A percentile compares a stretch with the other conserved stretches of the same genome.
Evolutionary conservation across 2,329 filamentous ascomycete species (phyloP).

Genomic region (Fusarium camptoceras): DNA sequence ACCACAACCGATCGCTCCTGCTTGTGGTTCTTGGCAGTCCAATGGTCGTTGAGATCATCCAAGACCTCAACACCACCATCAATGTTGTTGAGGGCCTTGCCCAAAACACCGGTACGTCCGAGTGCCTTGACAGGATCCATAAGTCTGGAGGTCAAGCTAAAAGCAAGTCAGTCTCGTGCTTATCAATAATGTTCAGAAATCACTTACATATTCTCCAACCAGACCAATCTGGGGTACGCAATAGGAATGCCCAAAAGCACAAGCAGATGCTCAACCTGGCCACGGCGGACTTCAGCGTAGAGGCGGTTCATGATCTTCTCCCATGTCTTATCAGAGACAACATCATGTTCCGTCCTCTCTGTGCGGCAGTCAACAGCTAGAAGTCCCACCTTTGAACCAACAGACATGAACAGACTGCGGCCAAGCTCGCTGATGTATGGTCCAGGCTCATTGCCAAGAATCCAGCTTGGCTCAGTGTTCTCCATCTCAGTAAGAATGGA

Average conservation of each 20-base stretch:
- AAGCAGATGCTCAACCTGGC: slow-evolving; percentile 88
- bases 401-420: slow-evolving; percentile 84
- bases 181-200: background rate
- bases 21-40: slow-evolving; percentile 97
- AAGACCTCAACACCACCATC: slow-evolving; percentile 92
- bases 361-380: slow-evolving; percentile 92
- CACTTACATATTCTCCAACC: slow-evolving; percentile 76
- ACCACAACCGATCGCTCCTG: slow-evolving; percentile 87
- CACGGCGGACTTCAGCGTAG: slow-evolving; percentile 82
- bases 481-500: slow-evolving; percentile 85
- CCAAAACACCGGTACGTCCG: slow-evolving; percentile 83
- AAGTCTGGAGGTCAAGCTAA: slow-evolving; percentile 80
- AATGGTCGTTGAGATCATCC: slow-evolving; percentile 94
- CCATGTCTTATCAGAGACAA: slow-evolving; percentile 84
- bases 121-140: slow-evolving; percentile 93
- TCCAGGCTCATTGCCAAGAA: slow-evolving; percentile 81
- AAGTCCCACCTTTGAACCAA: slow-evolving; percentile 83
- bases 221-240: slow-evolving; percentile 80
- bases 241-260: slow-evolving; percentile 88
- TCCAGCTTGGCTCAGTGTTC: slow-evolving; percentile 88
- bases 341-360: slow-evolving; percentile 85
- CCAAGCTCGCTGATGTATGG: slow-evolving; percentile 91
- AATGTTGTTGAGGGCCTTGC: slow-evolving; percentile 85
- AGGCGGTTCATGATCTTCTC: slow-evolving; percentile 88
- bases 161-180: slow-evolving; percentile 49